Evolutionary conservation across 495 filamentous ascomycete species (phyloP).

Genomic region (Lasiosphaeria hispida): DNA sequence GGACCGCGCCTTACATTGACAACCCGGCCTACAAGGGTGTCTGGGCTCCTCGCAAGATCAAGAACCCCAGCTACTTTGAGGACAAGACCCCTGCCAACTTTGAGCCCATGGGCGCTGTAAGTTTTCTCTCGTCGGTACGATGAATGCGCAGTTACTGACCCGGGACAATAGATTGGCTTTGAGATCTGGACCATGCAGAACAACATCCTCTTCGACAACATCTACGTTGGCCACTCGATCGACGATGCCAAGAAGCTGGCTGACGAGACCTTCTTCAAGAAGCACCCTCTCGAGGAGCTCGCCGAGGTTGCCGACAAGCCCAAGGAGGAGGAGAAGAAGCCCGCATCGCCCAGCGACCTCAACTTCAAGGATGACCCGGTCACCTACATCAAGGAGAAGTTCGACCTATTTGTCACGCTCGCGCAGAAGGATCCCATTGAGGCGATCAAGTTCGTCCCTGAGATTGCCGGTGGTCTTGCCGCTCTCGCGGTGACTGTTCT

Average conservation of each 20-base stretch:
- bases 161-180: slow-evolving; percentile 73
- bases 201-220: slow-evolving; percentile 99
- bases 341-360: slow-evolving; percentile 66
- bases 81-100: slow-evolving; percentile 96
- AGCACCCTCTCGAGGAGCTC: slow-evolving; percentile 78
- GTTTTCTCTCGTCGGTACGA: slow-evolving; percentile 31
- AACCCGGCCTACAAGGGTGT: slow-evolving; percentile 98
- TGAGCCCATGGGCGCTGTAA: slow-evolving; percentile 95
- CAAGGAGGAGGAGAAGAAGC: slow-evolving; percentile 63
- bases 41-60: slow-evolving; percentile 93
- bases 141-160: slow-evolving; percentile 10
- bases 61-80: slow-evolving; percentile 96
- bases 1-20: slow-evolving; percentile 89
- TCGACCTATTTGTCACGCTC: slow-evolving; percentile 82
- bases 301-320: slow-evolving; percentile 83
- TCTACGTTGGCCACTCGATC: slow-evolving; percentile 98
- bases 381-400: slow-evolving; percentile 83
- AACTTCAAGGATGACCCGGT: slow-evolving; percentile 93
- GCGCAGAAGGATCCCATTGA: slow-evolving; percentile 83
- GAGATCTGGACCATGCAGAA: slow-evolving; percentile 99
- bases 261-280: slow-evolving; percentile 88
- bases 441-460: slow-evolving; percentile 88
- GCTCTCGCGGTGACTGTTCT: slow-evolving; percentile 67
- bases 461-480: slow-evolving; percentile 77
- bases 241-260: slow-evolving; percentile 90